Percentiles rank a stretch among this genome's conserved stretches.
These are phyloP conservation scores for Hippophae rhamnoides DNA, from an alignment of 306 rosid genomes.

Conservation along the genomic window DNA sequence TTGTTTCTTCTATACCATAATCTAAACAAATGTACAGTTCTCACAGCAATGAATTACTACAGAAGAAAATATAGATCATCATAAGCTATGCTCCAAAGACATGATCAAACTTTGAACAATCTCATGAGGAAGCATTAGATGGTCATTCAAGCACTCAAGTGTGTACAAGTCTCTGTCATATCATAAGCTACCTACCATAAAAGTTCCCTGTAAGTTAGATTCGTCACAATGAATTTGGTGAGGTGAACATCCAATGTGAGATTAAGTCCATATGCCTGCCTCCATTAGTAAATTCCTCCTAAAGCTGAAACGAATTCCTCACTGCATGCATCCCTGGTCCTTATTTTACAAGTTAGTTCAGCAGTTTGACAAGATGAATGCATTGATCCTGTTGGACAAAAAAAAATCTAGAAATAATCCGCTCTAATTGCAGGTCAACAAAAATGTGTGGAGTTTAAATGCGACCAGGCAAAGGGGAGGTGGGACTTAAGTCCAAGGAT, in stretches of 20 bases:
- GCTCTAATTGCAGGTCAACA: conserved; percentile 18
- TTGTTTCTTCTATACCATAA: conserved; percentile 33
- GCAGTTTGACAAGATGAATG: conserved; percentile 4
- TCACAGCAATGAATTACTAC: conserved; percentile 24
- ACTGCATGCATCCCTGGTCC: no score
- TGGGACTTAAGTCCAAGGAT: conserved; percentile 62
- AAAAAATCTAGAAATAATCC: conserved; percentile 24
- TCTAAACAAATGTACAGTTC: conserved; percentile 36
- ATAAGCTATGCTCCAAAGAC: conserved; percentile 15
- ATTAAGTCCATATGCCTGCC: no score
- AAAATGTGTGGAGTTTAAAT: conserved; percentile 47
- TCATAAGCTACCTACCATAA: conserved; percentile 15
- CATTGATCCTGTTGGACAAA: conserved; percentile 17
- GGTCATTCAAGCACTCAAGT: conserved; percentile 24
- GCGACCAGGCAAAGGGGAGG: conserved; percentile 46
- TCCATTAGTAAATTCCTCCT: no score
- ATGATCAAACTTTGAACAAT: conserved; percentile 10
- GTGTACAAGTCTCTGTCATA: conserved; percentile 18
- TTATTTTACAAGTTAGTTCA: no score
- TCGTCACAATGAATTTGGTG: not conserved
- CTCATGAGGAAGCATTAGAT: conserved; percentile 18
- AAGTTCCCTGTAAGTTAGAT: conserved; percentile 24
- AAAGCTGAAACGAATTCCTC: no score
- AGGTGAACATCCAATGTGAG: no score
- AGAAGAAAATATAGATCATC: conserved; percentile 26